These are phyloP conservation scores for Epichloe coenophiala DNA, from an alignment of 2,329 filamentous ascomycete genomes.

Conservation along the genomic window DNA sequence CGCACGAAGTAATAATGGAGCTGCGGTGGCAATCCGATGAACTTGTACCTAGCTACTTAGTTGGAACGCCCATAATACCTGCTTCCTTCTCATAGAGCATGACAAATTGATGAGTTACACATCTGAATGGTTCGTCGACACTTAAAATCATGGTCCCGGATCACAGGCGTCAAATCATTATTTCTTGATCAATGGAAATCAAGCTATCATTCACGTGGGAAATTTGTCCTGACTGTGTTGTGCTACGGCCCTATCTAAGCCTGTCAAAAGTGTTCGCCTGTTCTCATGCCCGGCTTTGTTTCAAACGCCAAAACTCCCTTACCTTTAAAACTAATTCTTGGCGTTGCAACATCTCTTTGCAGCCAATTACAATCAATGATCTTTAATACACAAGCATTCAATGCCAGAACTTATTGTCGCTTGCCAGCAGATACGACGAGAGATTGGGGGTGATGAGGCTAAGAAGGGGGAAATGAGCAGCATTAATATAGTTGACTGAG, in stretches of 20 bases:
- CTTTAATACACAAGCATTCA: neutral
- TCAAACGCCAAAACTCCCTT: neutral
- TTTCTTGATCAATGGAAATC: neutral
- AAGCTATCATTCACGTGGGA: neutral
- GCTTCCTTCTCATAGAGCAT: too few species aligned
- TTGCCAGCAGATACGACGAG: neutral
- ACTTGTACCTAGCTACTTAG: neutral
- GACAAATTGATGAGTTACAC: too few species aligned
- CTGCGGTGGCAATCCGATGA: neutral
- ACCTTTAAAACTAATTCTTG: neutral
- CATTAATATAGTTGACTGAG: neutral
- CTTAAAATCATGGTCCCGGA: neutral
- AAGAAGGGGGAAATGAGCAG: neutral
- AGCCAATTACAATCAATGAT: neutral
- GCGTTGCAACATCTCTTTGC: neutral
- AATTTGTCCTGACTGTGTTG: neutral
- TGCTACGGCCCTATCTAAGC: neutral
- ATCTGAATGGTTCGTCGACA: too few species aligned
- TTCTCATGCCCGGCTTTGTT: neutral
- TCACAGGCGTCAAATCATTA: too few species aligned
- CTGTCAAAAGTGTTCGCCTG: neutral
- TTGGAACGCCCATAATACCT: too few species aligned
- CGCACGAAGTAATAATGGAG: conserved; percentile 54
- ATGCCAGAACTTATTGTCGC: neutral
- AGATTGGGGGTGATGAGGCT: neutral